Percentiles rank a stretch among this genome's conserved stretches.
Conservation (phyloP, 208 protist genomes). For the Entamoeba histolytica region DNA sequence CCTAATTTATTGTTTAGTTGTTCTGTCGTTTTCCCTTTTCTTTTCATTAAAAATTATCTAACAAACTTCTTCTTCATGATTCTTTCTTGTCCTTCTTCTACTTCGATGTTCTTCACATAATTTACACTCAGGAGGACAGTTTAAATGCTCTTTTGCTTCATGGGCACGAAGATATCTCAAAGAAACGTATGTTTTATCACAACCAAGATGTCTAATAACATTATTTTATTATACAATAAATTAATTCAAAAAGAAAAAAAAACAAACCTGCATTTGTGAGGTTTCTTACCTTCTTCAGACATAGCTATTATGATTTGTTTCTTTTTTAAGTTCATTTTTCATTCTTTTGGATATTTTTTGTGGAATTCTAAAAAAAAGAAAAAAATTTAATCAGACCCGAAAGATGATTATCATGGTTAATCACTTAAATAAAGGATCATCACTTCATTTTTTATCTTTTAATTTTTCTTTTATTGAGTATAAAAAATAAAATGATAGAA, state of each 20-base stretch:
- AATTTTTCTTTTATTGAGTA: no score
- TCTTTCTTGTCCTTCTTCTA: not conserved
- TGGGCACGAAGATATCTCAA: not conserved
- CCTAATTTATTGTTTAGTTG: not conserved
- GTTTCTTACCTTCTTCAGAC: not conserved
- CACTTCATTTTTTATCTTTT: no score
- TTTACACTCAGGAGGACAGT: not conserved
- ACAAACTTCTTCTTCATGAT: not conserved
- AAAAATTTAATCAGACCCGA: no score
- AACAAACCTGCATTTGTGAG: not conserved
- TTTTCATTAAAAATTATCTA: not conserved
- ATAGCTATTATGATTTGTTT: not conserved
- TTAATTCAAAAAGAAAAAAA: not conserved
- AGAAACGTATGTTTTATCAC: not conserved
- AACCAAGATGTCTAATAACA: not conserved
- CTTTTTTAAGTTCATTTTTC: not conserved
- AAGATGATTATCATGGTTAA: no score
- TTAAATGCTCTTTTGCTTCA: not conserved
- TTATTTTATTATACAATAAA: not conserved
- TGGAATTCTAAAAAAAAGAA: no score
- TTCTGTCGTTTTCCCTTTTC: not conserved
- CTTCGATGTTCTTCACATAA: not conserved
- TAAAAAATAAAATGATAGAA: no score
- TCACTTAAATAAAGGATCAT: no score
- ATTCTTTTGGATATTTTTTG: no score